A percentile compares a stretch with the other conserved stretches of the same genome.
Evolutionary conservation across 1,284 basidiomycete genomes (phyloP).

Genomic region (Ustilago nuda): DNA sequence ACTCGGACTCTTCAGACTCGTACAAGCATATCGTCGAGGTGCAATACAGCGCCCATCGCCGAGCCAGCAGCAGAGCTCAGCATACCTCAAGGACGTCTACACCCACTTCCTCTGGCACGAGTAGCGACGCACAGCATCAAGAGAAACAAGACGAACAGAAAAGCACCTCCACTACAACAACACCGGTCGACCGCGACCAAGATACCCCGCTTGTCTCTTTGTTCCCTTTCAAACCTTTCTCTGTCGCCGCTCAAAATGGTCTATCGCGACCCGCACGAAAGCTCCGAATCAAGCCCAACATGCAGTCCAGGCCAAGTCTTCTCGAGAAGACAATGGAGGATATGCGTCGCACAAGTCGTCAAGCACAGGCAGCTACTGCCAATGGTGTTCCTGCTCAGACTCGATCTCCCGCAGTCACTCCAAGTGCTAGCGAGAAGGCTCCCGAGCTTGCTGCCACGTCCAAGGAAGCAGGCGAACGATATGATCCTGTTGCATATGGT

Average conservation of each 20-base stretch:
- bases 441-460: background rate
- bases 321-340: slow-evolving; percentile 36
- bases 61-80: background rate
- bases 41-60: slow-evolving; percentile 10
- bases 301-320: slow-evolving; percentile 33
- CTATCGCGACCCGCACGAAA: slow-evolving; percentile 17
- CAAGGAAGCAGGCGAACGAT: slow-evolving; percentile 7
- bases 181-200: slow-evolving; percentile 12
- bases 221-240: slow-evolving; percentile 7
- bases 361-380: slow-evolving; percentile 16
- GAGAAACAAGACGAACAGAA: background rate
- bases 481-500: slow-evolving; percentile 22
- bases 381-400: background rate
- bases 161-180: background rate
- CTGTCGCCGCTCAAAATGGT: background rate
- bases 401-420: background rate
- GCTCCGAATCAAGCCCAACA: slow-evolving; percentile 37
- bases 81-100: background rate
- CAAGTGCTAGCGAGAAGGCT: background rate
- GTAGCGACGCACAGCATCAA: background rate
- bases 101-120: background rate
- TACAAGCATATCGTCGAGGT: slow-evolving; percentile 13
- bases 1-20: slow-evolving; percentile 5
- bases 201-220: slow-evolving; percentile 16
- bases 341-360: slow-evolving; percentile 11